Evolutionary conservation across 129 eudicot species (phyloP).

Genomic region (Logfia minima): DNA sequence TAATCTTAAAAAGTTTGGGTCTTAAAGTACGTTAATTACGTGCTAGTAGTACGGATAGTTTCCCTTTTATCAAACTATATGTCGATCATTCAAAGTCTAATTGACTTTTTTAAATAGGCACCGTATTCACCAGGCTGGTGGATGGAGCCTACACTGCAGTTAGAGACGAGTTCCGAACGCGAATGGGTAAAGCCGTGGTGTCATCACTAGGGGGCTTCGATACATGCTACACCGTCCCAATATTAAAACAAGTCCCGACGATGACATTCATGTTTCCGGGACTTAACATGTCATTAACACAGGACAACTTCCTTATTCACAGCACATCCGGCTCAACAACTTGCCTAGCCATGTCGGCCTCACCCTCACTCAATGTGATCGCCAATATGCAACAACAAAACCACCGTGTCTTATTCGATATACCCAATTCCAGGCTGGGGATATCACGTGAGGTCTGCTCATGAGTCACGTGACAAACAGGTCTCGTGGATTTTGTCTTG

Average conservation of each 20-base stretch:
- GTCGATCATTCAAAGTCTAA: not conserved
- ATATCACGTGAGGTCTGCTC: constrained; percentile 73
- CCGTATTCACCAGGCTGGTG: constrained; percentile 73
- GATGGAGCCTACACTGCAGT: constrained; percentile 79
- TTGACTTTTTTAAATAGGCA: constrained; percentile 46
- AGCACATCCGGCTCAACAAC: constrained; percentile 59
- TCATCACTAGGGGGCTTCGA: constrained; percentile 90
- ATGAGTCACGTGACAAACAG: constrained; percentile 32
- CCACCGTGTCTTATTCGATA: constrained; percentile 74
- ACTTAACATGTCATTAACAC: constrained; percentile 71
- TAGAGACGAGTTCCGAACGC: constrained; percentile 65
- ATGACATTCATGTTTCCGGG: constrained; percentile 88
- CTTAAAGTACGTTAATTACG: too few relatives aligned
- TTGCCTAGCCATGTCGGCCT: constrained; percentile 92
- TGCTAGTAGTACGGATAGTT: not conserved
- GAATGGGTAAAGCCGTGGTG: constrained; percentile 69
- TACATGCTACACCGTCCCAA: constrained; percentile 81
- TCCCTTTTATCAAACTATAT: not conserved
- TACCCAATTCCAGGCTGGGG: constrained; percentile 77
- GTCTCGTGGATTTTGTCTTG: constrained; percentile 18
- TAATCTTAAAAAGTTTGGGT: too few relatives aligned
- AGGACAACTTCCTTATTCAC: constrained; percentile 86
- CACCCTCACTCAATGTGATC: constrained; percentile 80
- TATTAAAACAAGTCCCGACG: constrained; percentile 50
- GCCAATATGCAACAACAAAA: constrained; percentile 97